Evolutionary conservation across 2,329 filamentous ascomycete species (phyloP).

Genomic region (Arthroderma sp.): DNA sequence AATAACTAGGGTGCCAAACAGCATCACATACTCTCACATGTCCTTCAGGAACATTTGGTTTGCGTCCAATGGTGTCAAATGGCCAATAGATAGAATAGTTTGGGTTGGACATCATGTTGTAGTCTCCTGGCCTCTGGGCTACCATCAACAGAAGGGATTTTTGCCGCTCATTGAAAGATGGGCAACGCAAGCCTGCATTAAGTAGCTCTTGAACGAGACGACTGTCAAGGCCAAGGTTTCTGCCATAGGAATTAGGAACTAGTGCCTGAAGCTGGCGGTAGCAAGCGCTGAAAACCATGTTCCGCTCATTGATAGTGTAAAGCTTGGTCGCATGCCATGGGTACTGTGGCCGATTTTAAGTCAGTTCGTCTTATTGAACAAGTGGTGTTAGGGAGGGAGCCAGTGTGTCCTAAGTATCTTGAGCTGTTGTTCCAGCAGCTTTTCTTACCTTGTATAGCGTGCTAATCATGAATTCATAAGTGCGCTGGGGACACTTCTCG

Average conservation of each 20-base stretch:
- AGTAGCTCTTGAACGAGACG: slow-evolving; percentile 28
- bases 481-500: slow-evolving; percentile 37
- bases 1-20: neutral
- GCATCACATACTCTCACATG: slow-evolving; percentile 16
- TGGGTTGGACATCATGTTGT: slow-evolving; percentile 11
- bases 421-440: too few relatives aligned
- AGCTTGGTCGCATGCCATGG: slow-evolving; percentile 35
- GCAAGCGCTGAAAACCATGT: slow-evolving; percentile 30
- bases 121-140: slow-evolving; percentile 13
- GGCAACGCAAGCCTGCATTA: slow-evolving; percentile 28
- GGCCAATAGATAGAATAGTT: slow-evolving; percentile 24
- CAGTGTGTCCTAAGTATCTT: too few relatives aligned
- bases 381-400: too few relatives aligned
- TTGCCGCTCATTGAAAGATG: slow-evolving; percentile 33
- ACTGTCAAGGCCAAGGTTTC: slow-evolving; percentile 26
- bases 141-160: slow-evolving; percentile 23
- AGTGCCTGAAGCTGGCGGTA: slow-evolving; percentile 43
- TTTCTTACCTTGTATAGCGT: slow-evolving; percentile 36
- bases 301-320: slow-evolving; percentile 36
- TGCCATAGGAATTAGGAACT: slow-evolving; percentile 45
- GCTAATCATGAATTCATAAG: slow-evolving; percentile 40
- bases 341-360: slow-evolving; percentile 25
- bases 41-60: slow-evolving; percentile 13
- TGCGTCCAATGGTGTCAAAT: slow-evolving; percentile 24
- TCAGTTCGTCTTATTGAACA: neutral